These are phyloP conservation scores for Ogataea polymorpha DNA, from an alignment of 805 yeast species.

Conservation along the genomic window DNA sequence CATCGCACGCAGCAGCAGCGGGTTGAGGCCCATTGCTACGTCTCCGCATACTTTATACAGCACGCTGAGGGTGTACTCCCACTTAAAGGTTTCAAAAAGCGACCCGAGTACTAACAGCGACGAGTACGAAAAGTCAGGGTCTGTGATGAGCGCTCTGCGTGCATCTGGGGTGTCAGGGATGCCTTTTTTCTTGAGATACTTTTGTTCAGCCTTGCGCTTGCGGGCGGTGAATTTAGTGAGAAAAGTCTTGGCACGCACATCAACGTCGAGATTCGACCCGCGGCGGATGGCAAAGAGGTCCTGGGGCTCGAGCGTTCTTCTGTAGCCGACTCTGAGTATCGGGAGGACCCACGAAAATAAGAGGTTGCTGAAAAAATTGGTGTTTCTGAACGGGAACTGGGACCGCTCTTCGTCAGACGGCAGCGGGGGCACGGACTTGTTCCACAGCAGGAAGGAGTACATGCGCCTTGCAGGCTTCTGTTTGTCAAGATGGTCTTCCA, in stretches of 20 bases:
- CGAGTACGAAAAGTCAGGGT: slow-evolving; percentile 40
- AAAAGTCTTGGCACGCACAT: slow-evolving; percentile 37
- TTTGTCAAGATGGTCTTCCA: background rate
- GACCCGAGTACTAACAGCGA: slow-evolving; percentile 43
- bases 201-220: slow-evolving; percentile 30
- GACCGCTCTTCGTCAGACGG: slow-evolving; percentile 50
- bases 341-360: slow-evolving; percentile 72
- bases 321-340: slow-evolving; percentile 62
- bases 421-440: slow-evolving; percentile 45
- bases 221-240: slow-evolving; percentile 31
- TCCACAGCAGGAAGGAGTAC: slow-evolving; percentile 31
- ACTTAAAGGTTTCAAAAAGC: slow-evolving; percentile 47
- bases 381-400: slow-evolving; percentile 40
- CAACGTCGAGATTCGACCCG: slow-evolving; percentile 38
- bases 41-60: slow-evolving; percentile 45
- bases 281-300: slow-evolving; percentile 54
- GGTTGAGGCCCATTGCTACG: slow-evolving; percentile 52
- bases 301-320: slow-evolving; percentile 62
- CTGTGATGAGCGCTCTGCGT: slow-evolving; percentile 33
- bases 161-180: slow-evolving; percentile 36
- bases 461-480: slow-evolving; percentile 35
- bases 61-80: slow-evolving; percentile 41
- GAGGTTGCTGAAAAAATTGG: slow-evolving; percentile 39
- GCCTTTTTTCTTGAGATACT: slow-evolving; percentile 34
- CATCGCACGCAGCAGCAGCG: slow-evolving; percentile 62